Evolutionary conservation across 2,329 filamentous ascomycete genomes (phyloP), one percentile per base, ranked within the genome.

Genomic region (Alternaria brassicicola): DNA sequence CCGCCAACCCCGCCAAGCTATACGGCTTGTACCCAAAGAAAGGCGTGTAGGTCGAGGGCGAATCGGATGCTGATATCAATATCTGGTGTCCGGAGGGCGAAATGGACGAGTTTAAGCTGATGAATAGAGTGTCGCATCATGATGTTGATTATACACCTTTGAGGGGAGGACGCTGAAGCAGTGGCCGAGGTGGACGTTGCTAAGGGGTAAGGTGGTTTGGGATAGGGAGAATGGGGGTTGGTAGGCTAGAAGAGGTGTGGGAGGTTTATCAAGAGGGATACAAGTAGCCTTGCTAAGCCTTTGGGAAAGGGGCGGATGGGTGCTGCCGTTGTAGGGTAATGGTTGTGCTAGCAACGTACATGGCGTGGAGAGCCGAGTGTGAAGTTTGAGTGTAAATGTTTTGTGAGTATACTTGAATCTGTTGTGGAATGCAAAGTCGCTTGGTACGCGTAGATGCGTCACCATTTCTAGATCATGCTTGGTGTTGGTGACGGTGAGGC

Each of bases 121-220:
- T 74, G 38, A 86, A 88, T 64, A 76, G 77, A 7, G 82, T 83
- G 74, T 70, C 88, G 61, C 86, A 89, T 71, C 86, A 88, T 68
- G 80, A 85, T 59, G 82, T 86, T 2, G 86, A 89, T 66, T 87
- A 88, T 66, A 87, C 86, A 8, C 86, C 86, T 0, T 84, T 64
- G 86, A 88, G 68, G 85, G 86, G 0, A 79, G 78, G 47, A 75
- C 67, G n/a, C 67, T 89, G 38, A 79, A 78, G 26, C 85, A 88
- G 56, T 88, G 86, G 86, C 86, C 86, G 10, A 78, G 86, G 19
- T 88, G 84, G 66, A 88, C 85, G 0, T 78, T 89, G 7, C 62
- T 89, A 39, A 74, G 86, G 54, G 86, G 86, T 0, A 74, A 83
- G 59, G 79, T 88, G 0, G 82, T 87, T 1, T 88, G 83, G 85